Evolutionary conservation across 345 rosid species (phyloP).

Genomic region (Bretschneidera sinensis): DNA sequence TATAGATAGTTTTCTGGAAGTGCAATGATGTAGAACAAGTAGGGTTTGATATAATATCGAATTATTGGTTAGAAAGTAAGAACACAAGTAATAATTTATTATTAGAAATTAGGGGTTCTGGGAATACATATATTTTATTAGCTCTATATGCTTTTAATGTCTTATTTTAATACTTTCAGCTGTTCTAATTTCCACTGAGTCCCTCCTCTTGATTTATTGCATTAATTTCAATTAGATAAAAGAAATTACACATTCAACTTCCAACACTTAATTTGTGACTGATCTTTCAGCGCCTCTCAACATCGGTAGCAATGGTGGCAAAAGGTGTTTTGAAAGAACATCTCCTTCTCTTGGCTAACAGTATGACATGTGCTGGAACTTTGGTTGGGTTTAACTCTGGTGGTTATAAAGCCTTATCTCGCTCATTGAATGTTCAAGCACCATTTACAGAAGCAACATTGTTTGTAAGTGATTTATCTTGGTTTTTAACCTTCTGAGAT

Average conservation of each 20-base stretch:
- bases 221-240: no score
- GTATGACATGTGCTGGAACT: slow-evolving; percentile 84
- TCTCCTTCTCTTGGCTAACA: slow-evolving; percentile 76
- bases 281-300: slow-evolving; percentile 69
- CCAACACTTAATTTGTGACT: not conserved
- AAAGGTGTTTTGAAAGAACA: slow-evolving; percentile 88
- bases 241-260: not conserved
- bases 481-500: slow-evolving; percentile 12
- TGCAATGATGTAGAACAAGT: no score
- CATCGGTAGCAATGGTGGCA: slow-evolving; percentile 75
- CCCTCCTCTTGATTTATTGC: no score
- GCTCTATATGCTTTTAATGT: no score
- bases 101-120: no score
- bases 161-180: no score
- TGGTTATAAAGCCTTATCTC: slow-evolving; percentile 72
- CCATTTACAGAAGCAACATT: slow-evolving; percentile 96
- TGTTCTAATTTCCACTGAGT: no score
- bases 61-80: no score
- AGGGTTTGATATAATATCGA: no score
- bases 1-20: not conserved
- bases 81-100: no score
- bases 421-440: slow-evolving; percentile 71
- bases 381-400: slow-evolving; percentile 86
- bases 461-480: slow-evolving; percentile 46
- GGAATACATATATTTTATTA: no score